phyloP scores from a whole-genome alignment of 352 stramenopile genomes.

The Globisporangium megalacanthum region DNA sequence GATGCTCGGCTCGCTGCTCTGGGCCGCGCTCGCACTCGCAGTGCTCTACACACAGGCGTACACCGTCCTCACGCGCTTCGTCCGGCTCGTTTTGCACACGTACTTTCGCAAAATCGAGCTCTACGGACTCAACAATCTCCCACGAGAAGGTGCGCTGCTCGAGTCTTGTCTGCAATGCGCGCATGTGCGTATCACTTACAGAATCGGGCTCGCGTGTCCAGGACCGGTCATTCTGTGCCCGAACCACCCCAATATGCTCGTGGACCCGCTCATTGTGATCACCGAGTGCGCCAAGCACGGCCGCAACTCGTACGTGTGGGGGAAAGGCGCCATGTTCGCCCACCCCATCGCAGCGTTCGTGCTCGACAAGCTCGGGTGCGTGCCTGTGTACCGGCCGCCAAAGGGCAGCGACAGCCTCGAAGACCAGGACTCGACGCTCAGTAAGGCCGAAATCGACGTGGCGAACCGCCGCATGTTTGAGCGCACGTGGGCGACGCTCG shows the following conservation, averaged over 20 bases:
- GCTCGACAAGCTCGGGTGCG: slow-evolving; percentile 45
- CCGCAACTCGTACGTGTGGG: slow-evolving; percentile 64
- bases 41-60: slow-evolving; percentile 56
- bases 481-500: slow-evolving; percentile 59
- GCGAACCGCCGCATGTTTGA: slow-evolving; percentile 74
- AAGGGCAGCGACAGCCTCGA: slow-evolving; percentile 35
- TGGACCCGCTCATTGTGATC: slow-evolving; percentile 71
- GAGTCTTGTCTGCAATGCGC: not conserved
- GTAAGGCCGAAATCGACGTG: slow-evolving; percentile 46
- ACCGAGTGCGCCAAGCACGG: slow-evolving; percentile 53
- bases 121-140: slow-evolving; percentile 76
- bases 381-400: slow-evolving; percentile 63
- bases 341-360: slow-evolving; percentile 37
- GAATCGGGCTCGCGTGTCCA: slow-evolving; percentile 3
- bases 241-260: slow-evolving; percentile 82
- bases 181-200: too few species aligned
- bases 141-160: slow-evolving; percentile 39
- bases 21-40: slow-evolving; percentile 35
- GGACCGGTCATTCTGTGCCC: slow-evolving; percentile 72
- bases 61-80: slow-evolving; percentile 53
- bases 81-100: slow-evolving; percentile 58
- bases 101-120: slow-evolving; percentile 81
- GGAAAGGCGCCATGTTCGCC: slow-evolving; percentile 71
- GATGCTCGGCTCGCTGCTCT: slow-evolving; percentile 28
- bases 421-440: slow-evolving; percentile 63